Percentiles rank a stretch among this genome's conserved stretches.
Conservation (phyloP, 2,329 filamentous ascomycete species). For the Aureobasidium subglaciale region DNA sequence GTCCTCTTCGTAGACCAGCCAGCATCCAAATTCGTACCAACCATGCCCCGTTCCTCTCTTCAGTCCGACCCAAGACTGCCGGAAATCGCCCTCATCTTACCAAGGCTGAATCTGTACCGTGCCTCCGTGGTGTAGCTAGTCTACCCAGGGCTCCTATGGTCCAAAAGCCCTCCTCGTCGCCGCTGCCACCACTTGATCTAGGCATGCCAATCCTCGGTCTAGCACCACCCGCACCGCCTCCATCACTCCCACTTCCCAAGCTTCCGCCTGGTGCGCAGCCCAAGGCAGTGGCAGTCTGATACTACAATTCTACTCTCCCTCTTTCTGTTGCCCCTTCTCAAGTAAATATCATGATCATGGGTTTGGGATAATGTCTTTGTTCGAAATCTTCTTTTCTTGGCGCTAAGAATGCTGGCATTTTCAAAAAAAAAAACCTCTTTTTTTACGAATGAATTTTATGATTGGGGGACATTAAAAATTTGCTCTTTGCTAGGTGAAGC, state of each 20-base stretch:
- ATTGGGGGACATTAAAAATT: not conserved
- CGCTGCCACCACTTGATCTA: constrained; percentile 22
- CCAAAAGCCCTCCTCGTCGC: constrained; percentile 1
- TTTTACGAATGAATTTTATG: constrained; percentile 1
- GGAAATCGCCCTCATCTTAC: constrained; percentile 13
- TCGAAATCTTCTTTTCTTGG: not conserved
- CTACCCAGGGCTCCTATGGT: not conserved
- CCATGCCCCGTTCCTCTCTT: constrained; percentile 37
- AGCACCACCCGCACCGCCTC: constrained; percentile 41
- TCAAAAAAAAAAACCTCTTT: not conserved
- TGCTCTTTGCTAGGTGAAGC: not conserved
- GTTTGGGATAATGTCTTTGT: not conserved
- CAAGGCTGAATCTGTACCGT: constrained; percentile 8
- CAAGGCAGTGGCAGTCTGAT: not conserved
- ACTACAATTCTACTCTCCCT: not conserved
- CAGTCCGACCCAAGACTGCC: constrained; percentile 26
- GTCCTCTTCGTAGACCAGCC: constrained; percentile 32
- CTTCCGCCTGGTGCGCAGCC: constrained; percentile 23
- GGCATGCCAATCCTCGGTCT: constrained; percentile 34
- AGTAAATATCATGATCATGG: not conserved
- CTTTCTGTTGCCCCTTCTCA: not conserved
- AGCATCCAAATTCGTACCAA: constrained; percentile 39
- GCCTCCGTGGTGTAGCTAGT: not conserved
- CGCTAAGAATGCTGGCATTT: not conserved
- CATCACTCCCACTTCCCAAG: constrained; percentile 38